A percentile compares a stretch with the other conserved stretches of the same genome.
These are phyloP conservation scores for Stachybotrys elegans DNA, from an alignment of 2,329 filamentous ascomycete species.

Conservation along the genomic window DNA sequence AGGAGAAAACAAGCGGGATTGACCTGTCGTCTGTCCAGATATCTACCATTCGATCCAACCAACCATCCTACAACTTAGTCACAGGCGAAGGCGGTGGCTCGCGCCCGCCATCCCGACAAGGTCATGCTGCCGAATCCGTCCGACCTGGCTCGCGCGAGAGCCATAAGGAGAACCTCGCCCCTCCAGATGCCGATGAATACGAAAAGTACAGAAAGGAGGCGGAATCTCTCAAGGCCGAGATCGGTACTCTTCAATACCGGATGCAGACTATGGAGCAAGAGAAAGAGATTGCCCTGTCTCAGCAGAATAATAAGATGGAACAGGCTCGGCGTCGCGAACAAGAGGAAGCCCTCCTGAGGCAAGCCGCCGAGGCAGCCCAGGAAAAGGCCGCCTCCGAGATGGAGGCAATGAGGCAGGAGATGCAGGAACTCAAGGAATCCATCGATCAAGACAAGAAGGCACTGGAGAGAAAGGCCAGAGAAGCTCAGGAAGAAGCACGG, in stretches of 20 bases:
- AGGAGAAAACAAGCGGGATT: constrained; percentile 10
- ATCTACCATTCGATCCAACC: constrained; percentile 44
- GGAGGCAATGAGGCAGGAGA: constrained; percentile 45
- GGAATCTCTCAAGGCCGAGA: constrained; percentile 82
- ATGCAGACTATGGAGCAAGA: constrained; percentile 85
- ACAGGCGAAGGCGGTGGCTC: constrained; percentile 40
- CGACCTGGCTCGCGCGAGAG: constrained; percentile 50
- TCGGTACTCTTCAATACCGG: constrained; percentile 84
- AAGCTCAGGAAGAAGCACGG: constrained; percentile 68
- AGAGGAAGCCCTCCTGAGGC: constrained; percentile 69
- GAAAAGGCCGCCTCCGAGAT: constrained; percentile 44
- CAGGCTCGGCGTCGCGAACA: constrained; percentile 78
- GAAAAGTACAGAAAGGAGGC: constrained; percentile 51
- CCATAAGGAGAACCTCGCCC: constrained; percentile 55
- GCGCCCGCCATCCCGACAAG: constrained; percentile 36
- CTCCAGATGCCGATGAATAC: constrained; percentile 53
- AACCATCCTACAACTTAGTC: constrained; percentile 56
- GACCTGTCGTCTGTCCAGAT: constrained; percentile 23
- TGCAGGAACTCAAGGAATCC: constrained; percentile 45
- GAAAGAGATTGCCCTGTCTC: constrained; percentile 70
- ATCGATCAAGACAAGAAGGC: constrained; percentile 55
- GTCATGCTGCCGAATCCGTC: constrained; percentile 32
- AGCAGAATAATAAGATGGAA: constrained; percentile 78
- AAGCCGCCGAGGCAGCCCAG: constrained; percentile 53
- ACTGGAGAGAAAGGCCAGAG: constrained; percentile 63